These are phyloP conservation scores for Fusarium sp. DNA, from an alignment of 2,329 filamentous ascomycete genomes.

Conservation along the genomic window DNA sequence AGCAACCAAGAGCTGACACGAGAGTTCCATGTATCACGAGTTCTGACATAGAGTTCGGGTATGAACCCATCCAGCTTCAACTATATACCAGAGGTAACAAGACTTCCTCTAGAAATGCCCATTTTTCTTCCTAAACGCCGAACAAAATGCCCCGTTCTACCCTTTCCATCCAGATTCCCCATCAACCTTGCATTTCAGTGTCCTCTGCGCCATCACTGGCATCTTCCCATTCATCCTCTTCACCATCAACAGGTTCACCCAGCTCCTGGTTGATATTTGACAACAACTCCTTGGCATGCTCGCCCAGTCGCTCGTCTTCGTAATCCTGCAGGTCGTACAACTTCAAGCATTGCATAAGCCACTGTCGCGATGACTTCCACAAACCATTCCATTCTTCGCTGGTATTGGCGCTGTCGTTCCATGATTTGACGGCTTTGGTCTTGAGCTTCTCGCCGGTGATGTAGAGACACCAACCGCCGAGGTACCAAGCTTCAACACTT, in stretches of 20 bases:
- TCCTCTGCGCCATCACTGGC: constrained; percentile 63
- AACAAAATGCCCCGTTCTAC: constrained; percentile 36
- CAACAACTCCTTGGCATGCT: constrained; percentile 78
- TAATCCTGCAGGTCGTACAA: constrained; percentile 84
- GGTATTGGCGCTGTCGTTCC: constrained; percentile 39
- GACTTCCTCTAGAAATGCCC: constrained; percentile 35
- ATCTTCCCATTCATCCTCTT: constrained; percentile 65
- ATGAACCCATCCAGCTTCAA: constrained; percentile 30
- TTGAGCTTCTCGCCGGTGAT: constrained; percentile 75
- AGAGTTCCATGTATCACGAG: constrained; percentile 15
- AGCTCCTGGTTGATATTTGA: constrained; percentile 70
- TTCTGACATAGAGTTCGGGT: constrained; percentile 36
- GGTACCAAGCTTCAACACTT: constrained; percentile 96
- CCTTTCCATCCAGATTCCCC: constrained; percentile 27
- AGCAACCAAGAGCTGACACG: background rate
- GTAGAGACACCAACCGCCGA: constrained; percentile 93
- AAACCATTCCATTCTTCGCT: constrained; percentile 66
- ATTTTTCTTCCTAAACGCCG: constrained; percentile 41
- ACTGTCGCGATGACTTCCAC: constrained; percentile 79
- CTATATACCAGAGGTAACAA: constrained; percentile 34
- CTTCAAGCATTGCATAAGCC: constrained; percentile 82
- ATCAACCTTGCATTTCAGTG: constrained; percentile 63
- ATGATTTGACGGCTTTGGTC: constrained; percentile 49
- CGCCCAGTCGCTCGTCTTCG: constrained; percentile 80
- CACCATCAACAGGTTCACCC: constrained; percentile 65